Evolutionary conservation across 768 basidiomycete genomes (phyloP), one percentile per base, ranked within the genome.

Genomic region (Termitomyces sp.): DNA sequence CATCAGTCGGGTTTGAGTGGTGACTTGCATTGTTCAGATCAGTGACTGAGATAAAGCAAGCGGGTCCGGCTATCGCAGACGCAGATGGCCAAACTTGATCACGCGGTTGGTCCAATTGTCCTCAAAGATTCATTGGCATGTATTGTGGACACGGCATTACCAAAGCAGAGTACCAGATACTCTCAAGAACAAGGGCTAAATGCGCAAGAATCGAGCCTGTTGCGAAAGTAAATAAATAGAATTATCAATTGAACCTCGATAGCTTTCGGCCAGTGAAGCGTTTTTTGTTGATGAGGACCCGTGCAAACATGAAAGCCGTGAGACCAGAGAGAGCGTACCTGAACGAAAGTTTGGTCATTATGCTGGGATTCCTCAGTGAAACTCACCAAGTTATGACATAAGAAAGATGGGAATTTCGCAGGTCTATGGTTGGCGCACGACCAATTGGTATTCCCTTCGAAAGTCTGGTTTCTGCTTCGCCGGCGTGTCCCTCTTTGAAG

Each of bases 351-450:
- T 56, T 26, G 61, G 44, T 46, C 47, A 47, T 36, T 35, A 48
- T 14, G 14, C 43, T 26, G 14, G 0, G 55, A 35, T 55, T 49
- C 58, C 38, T 47, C 18, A 23, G 14, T 35, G 52, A 36, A 43
- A 51, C 38, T 68, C 69, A 95, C 97, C 97, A 99, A 12, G 95
- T 99, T 14, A 90, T 82, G 4, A 97, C 93, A 73, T 99, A 99
- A 12, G 93, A 95, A 7, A 92, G 79, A 75, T 99, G 97, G 40
- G 93, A 85, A 72, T 99, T 99, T 50, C 97, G 82, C 48, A 99
- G 75, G 66, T 98, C 93, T 28, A 98, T 85, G 2, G 84, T 83
- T 4, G 93, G 83, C 26, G 87, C 72, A 52, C 93, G 85, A 44
- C 96, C 97, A 49, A 98, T 75, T 3, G 97, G 97, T 49, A 89